Conservation (phyloP, 2,329 filamentous ascomycete species). For the Trichoderma sp. region DNA sequence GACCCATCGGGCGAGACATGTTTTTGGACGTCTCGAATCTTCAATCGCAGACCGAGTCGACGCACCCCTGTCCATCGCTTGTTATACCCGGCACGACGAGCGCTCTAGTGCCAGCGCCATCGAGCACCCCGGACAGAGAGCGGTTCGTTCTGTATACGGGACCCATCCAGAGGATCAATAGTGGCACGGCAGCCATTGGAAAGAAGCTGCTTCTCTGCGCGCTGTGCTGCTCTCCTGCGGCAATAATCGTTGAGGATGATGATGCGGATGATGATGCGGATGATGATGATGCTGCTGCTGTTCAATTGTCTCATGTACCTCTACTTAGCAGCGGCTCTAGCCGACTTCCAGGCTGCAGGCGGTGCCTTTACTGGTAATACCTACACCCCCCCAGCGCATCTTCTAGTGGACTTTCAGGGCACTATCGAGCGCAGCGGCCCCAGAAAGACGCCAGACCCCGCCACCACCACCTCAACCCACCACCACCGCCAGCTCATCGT, state of each 20-base stretch:
- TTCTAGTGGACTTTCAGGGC: not conserved
- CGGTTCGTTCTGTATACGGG: not conserved
- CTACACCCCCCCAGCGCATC: not conserved
- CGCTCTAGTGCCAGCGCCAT: not conserved
- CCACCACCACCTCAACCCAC: conserved; percentile 20
- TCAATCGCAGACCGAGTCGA: not conserved
- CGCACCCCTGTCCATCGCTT: not conserved
- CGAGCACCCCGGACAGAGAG: not conserved
- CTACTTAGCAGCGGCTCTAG: not conserved
- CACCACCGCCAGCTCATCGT: conserved; percentile 26
- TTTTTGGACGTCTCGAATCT: conserved; percentile 13
- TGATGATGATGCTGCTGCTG: not conserved
- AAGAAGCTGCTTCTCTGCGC: not conserved
- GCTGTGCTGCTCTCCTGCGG: not conserved
- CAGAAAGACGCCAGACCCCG: conserved; percentile 15
- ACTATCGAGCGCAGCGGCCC: not conserved
- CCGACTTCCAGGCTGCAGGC: not conserved
- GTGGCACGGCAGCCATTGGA: not conserved
- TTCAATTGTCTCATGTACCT: not conserved
- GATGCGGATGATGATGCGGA: too few species aligned
- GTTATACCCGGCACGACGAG: not conserved
- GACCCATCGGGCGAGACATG: conserved; percentile 7
- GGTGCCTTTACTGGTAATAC: not conserved
- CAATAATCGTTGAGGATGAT: not conserved
- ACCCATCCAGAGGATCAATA: not conserved